phyloP scores from a whole-genome alignment of 2,329 filamentous ascomycete species.

The Aspergillus sclerotialis region DNA sequence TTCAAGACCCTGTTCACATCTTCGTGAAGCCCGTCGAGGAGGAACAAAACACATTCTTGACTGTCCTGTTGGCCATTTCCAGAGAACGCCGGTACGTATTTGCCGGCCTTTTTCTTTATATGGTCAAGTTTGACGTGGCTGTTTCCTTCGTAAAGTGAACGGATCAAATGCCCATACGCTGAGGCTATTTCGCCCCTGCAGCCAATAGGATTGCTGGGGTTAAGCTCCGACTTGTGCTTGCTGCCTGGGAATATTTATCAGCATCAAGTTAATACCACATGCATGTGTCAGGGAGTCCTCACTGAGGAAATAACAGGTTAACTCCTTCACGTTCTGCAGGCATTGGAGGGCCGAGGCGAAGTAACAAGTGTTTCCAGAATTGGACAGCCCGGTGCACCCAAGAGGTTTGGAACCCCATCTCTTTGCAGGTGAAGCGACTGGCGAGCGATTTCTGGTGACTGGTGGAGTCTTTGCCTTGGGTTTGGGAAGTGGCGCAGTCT shows the following conservation, averaged over 20 bases:
- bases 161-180: constrained; percentile 69
- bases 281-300: constrained; percentile 6
- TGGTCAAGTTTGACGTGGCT: too few relatives aligned
- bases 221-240: constrained; percentile 72
- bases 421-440: constrained; percentile 57
- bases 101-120: too few relatives aligned
- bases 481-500: constrained; percentile 27
- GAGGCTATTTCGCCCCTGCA: constrained; percentile 82
- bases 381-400: constrained; percentile 77
- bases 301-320: constrained; percentile 82
- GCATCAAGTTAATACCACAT: neutral
- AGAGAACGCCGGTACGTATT: constrained; percentile 77
- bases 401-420: constrained; percentile 62
- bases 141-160: constrained; percentile 72
- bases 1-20: constrained; percentile 89
- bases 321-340: constrained; percentile 83
- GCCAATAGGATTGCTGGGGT: constrained; percentile 75
- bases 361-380: constrained; percentile 96
- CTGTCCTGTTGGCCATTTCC: constrained; percentile 96
- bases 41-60: constrained; percentile 91
- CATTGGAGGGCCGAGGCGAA: constrained; percentile 98
- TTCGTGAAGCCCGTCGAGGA: constrained; percentile 90
- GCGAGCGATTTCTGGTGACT: constrained; percentile 60
- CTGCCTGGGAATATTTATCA: constrained; percentile 37
- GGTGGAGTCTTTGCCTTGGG: constrained; percentile 35